Percentiles rank a stretch among this genome's conserved stretches.
phyloP scores from a whole-genome alignment of 768 basidiomycete species.

The Podaxis sp. region DNA sequence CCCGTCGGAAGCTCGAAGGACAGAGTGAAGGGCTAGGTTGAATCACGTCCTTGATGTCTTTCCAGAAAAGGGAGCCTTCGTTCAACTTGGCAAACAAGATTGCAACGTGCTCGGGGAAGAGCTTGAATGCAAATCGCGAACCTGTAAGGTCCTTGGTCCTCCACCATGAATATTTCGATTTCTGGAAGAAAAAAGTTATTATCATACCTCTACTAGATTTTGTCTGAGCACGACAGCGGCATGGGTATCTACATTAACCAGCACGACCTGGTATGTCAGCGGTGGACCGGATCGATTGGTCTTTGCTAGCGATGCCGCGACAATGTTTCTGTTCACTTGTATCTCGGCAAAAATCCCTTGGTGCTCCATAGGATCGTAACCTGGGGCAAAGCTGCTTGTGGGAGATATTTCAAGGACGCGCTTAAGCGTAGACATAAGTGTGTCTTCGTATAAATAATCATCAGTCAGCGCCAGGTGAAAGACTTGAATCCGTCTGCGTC shows the following conservation, averaged over 20 bases:
- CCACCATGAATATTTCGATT: neutral
- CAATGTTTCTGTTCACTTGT: conserved; percentile 14
- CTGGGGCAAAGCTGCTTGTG: neutral
- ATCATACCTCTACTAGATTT: neutral
- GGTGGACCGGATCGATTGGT: neutral
- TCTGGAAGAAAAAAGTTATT: too few species aligned
- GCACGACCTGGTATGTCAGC: conserved; percentile 11
- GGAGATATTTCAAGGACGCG: neutral
- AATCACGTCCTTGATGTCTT: neutral
- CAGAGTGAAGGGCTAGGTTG: neutral
- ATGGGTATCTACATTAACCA: conserved; percentile 9
- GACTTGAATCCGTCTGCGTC: neutral
- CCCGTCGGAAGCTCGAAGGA: neutral
- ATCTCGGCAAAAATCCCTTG: conserved; percentile 15
- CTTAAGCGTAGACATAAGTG: neutral
- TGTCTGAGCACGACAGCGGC: neutral
- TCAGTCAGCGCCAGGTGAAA: neutral
- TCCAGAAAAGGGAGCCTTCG: neutral
- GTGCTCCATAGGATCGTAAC: neutral
- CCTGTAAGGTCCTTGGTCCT: neutral
- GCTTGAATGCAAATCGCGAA: neutral
- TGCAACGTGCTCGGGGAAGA: neutral
- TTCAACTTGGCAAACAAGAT: neutral
- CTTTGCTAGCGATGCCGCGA: conserved; percentile 13
- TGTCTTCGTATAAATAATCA: neutral